Evolutionary conservation across 345 rosid species (phyloP).

Genomic region (Brassica rapa): DNA sequence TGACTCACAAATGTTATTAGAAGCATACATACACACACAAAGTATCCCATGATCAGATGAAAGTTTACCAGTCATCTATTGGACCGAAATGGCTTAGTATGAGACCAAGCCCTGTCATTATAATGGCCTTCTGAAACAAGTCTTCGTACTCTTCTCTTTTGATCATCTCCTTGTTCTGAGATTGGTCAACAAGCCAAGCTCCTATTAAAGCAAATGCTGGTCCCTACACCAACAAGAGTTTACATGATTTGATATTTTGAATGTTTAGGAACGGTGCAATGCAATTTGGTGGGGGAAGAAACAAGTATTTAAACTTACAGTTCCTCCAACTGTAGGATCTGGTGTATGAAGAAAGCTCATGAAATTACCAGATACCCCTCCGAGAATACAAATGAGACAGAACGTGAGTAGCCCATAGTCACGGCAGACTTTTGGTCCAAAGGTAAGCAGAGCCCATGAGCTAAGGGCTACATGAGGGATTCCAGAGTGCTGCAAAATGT

Average conservation of each 20-base stretch:
- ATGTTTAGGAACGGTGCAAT: background rate
- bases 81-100: conserved; percentile 78
- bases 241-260: background rate
- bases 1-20: background rate
- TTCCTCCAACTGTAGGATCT: conserved; percentile 82
- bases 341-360: conserved; percentile 87
- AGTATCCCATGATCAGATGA: background rate
- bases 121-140: conserved; percentile 72
- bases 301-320: conserved; percentile 49
- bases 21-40: background rate
- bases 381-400: conserved; percentile 71
- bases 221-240: conserved; percentile 50
- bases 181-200: conserved; percentile 80
- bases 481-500: conserved; percentile 71
- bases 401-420: conserved; percentile 77
- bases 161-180: conserved; percentile 58
- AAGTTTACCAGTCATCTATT: conserved; percentile 74
- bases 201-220: conserved; percentile 83
- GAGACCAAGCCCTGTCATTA: conserved; percentile 62
- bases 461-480: conserved; percentile 71
- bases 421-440: conserved; percentile 77
- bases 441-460: conserved; percentile 76
- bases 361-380: conserved; percentile 87
- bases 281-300: background rate
- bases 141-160: conserved; percentile 53